Evolutionary conservation across 768 basidiomycete species (phyloP), one percentile per base, ranked within the genome.

Genomic region (Mycena filopes): DNA sequence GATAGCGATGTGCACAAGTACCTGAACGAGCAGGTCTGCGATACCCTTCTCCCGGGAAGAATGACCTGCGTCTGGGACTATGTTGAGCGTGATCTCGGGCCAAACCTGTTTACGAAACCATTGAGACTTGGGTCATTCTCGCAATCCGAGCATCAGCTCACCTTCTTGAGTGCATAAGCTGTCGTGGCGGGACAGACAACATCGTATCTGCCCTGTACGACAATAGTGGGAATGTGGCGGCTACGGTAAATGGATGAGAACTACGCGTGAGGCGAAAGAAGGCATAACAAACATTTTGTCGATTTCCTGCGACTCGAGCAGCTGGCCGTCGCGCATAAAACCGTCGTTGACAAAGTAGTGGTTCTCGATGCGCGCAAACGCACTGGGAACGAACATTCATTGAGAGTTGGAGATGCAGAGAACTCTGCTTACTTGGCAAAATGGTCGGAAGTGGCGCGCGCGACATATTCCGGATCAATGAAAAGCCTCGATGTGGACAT

Each of bases 141-240:
- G 18, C 26, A 23, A 15, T 38, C 42, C 55, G 20, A 31, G 29
- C 31, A 55, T 5, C 46, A 41, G 33, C 63, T 12, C 57, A 81
- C 85, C 77, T 90, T 92, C 82, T 95, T 94, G 55, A 96, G 82
- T 1, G 84, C 87, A 74, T 87, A 91, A 10, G 95, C 94, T 8
- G 93, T 94, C 16, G 89, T 93, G 13, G 91, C 85, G 12, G 95
- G 93, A 73, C 95, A 98, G 49, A 98, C 86, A 16, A 93, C 87
- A 70, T 96, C 95, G 71, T 96, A 96, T 77, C 95, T 83, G 41
- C 94, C 94, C 81, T 96, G 94, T 5, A 95, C 85, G 42, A 93
- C 85, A 54, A 91, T 81, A 11, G 87, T 88, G 21, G 95, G 95
- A 69, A 98, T 95, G 78, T 95, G 89, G 16, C 95, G 93, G 68